A percentile compares a stretch with the other conserved stretches of the same genome.
phyloP scores from a whole-genome alignment of 1,139 yeast genomes.

The Lodderomyces parapsilosis region DNA sequence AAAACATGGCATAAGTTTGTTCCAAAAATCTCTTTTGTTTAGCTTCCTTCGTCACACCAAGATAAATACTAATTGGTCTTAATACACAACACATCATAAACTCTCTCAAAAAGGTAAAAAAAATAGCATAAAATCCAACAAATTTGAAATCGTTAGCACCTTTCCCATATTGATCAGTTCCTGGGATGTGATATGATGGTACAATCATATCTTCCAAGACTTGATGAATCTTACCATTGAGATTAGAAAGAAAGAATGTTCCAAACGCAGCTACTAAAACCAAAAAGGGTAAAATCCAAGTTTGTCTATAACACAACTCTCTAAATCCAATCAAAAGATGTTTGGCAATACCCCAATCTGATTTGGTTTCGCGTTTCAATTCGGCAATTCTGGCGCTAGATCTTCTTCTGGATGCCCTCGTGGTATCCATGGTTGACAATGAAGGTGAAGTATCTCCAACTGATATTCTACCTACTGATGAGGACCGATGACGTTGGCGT shows the following conservation, averaged over 20 bases:
- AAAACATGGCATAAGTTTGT: conserved; percentile 81
- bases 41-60: conserved; percentile 55
- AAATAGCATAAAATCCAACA: conserved; percentile 75
- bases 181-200: conserved; percentile 64
- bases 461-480: conserved; percentile 57
- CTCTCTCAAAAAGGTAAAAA: conserved; percentile 89
- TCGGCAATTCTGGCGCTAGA: conserved; percentile 35
- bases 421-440: conserved; percentile 46
- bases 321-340: conserved; percentile 56
- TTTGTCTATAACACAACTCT: conserved; percentile 66
- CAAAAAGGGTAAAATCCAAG: conserved; percentile 76
- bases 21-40: conserved; percentile 86
- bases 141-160: conserved; percentile 82
- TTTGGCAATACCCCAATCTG: conserved; percentile 42
- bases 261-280: conserved; percentile 36
- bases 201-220: conserved; percentile 60
- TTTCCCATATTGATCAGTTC: conserved; percentile 71
- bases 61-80: conserved; percentile 61
- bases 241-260: conserved; percentile 47
- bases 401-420: conserved; percentile 31
- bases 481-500: conserved; percentile 40
- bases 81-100: conserved; percentile 82
- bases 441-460: conserved; percentile 58
- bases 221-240: conserved; percentile 57
- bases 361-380: conserved; percentile 25